These are phyloP conservation scores for Candida krabiensis DNA, from an alignment of 805 yeast species.

Conservation along the genomic window DNA sequence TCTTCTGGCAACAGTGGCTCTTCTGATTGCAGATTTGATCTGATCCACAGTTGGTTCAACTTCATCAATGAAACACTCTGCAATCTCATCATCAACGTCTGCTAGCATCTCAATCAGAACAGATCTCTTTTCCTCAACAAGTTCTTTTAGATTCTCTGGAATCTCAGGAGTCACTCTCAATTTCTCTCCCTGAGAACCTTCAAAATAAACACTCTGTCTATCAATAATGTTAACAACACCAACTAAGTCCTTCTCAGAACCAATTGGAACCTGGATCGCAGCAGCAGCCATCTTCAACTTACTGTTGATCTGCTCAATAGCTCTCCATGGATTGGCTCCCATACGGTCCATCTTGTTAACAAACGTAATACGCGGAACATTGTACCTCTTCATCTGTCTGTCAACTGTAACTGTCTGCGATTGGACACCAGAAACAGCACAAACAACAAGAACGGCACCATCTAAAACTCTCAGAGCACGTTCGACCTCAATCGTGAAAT, in stretches of 20 bases:
- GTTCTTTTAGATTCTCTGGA: slow-evolving; percentile 76
- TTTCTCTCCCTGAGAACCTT: slow-evolving; percentile 86
- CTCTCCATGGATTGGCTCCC: slow-evolving; percentile 98
- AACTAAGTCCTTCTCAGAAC: slow-evolving; percentile 77
- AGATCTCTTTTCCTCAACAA: slow-evolving; percentile 89
- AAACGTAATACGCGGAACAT: slow-evolving; percentile 94
- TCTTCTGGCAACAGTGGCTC: slow-evolving; percentile 91
- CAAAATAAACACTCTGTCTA: slow-evolving; percentile 83
- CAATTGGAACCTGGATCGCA: slow-evolving; percentile 97
- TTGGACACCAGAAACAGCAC: slow-evolving; percentile 98
- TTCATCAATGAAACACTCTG: slow-evolving; percentile 89
- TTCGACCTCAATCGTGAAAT: slow-evolving; percentile 97
- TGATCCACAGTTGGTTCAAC: slow-evolving; percentile 82
- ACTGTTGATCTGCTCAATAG: slow-evolving; percentile 83
- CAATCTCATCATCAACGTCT: slow-evolving; percentile 97
- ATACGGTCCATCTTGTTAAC: slow-evolving; percentile 98
- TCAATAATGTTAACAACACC: slow-evolving; percentile 94
- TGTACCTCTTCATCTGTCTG: slow-evolving; percentile 97
- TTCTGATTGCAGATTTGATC: slow-evolving; percentile 85
- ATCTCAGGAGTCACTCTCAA: slow-evolving; percentile 59
- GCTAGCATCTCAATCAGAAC: slow-evolving; percentile 90
- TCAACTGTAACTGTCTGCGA: slow-evolving; percentile 98
- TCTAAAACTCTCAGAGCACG: slow-evolving; percentile 97
- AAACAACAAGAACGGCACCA: slow-evolving; percentile 97
- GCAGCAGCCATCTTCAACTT: slow-evolving; percentile 95